These are phyloP conservation scores for Angophora floribunda DNA, from an alignment of 345 rosid species.

Conservation along the genomic window DNA sequence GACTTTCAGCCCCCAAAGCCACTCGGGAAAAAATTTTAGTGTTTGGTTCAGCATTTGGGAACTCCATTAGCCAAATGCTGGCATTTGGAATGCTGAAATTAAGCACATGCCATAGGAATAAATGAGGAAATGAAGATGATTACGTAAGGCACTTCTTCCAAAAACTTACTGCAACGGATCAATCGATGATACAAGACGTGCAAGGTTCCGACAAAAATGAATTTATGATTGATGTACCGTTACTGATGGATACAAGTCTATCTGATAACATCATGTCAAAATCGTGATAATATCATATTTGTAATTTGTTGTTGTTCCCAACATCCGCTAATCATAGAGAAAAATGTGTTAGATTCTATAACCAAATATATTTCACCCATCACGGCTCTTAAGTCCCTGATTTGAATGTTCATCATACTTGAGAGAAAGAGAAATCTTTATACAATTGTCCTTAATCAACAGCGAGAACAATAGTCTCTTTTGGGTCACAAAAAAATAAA, in stretches of 20 bases:
- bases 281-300: background rate
- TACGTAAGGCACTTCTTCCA: background rate
- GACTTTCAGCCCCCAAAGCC: no score
- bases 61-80: no score
- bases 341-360: background rate
- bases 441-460: no score
- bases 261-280: background rate
- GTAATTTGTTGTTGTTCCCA: background rate
- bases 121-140: background rate
- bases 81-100: no score
- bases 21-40: no score
- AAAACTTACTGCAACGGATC: accelerated
- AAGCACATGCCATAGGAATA: no score
- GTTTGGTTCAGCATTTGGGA: no score
- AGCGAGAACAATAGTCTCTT: no score
- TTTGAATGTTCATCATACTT: background rate
- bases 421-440: background rate
- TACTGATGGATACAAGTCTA: accelerated
- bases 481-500: no score
- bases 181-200: background rate
- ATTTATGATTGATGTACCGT: background rate
- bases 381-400: background rate
- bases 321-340: background rate
- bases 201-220: background rate
- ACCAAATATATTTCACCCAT: background rate